phyloP scores from a whole-genome alignment of 73 alveolate species.

The Paramecium sonneborni region DNA sequence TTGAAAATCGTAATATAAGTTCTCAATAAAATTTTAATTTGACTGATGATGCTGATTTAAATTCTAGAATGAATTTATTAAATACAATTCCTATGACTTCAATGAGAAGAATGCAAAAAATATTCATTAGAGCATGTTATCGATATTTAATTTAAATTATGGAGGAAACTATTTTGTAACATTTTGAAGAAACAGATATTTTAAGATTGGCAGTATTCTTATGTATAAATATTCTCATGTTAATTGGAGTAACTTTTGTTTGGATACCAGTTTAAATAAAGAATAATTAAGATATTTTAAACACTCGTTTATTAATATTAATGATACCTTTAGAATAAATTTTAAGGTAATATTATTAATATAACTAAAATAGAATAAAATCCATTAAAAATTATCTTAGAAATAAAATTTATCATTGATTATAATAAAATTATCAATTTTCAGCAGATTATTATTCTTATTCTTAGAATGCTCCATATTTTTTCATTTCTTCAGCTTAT shows the following conservation, averaged over 20 bases:
- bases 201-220: conserved; percentile 45
- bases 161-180: not conserved
- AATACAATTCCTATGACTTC: not conserved
- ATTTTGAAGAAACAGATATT: not conserved
- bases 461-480: conserved; percentile 35
- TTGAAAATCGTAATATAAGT: not conserved
- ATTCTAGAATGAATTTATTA: not conserved
- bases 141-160: not conserved
- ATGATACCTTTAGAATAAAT: conserved; percentile 58
- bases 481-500: not conserved
- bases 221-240: not conserved
- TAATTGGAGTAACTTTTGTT: conserved; percentile 18
- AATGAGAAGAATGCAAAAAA: conserved; percentile 25
- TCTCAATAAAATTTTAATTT: not conserved
- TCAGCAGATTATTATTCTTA: conserved; percentile 12
- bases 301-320: conserved; percentile 14
- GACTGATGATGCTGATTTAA: not conserved
- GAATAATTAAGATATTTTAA: conserved; percentile 34
- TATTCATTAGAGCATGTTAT: not conserved
- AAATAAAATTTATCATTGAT: conserved; percentile 11
- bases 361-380: not conserved
- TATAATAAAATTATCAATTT: not conserved
- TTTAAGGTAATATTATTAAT: not conserved
- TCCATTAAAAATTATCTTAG: conserved; percentile 53
- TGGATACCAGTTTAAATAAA: conserved; percentile 56